Base-by-base conservation (phyloP, 108 stramenopile species). In the Discostella stelligeroides region DNA sequence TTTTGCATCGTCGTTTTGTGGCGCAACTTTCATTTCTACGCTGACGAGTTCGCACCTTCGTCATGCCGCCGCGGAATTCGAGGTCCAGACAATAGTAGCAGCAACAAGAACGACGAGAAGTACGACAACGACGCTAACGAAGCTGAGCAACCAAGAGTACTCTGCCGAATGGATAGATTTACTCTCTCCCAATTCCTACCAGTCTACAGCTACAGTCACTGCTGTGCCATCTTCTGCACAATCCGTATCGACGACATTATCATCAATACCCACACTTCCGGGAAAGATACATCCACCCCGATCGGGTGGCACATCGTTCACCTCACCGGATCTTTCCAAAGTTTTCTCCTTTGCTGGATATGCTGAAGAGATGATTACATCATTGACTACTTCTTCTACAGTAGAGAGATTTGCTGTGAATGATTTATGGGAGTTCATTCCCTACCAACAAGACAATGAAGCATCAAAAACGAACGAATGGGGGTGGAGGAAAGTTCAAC, bases 291-390 rank as follows among this genome's bases (percentile, higher is more conserved):
- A 34, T 10, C 88, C 88, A 17, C 83, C 81, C 23, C 74, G 90
- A 54, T 88, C 87, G 12, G 90, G 90, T 11, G 86, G 85, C 37
- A 83, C 80, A 1, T 75, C 85, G 8, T 84, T 88, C 68, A 49
- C 54, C 2, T 42, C 70, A 34, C 17, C 66, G 34, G 58, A 76
- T 27, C 55, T 34, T 8, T 40, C 37, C 34, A 73, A 65, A 24
- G 30, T 85, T 7, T 72, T 81, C 24, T 54, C 71, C 23, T 91
- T 91, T 86, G 90, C 81, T 42, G 90, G 90, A 24, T 91, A 91
- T 53, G 86, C 79, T 20, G 90, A 88, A 61, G 81, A 74, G 0
- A 51, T 7, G 29, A 24, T 18, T n/a, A 20, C 12, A 8, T 20
- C 18, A n/a, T 34, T 7, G 29, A 24, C 29, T n/a, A 20, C 12